A percentile compares a stretch with the other conserved stretches of the same genome.
Evolutionary conservation across 2,329 filamentous ascomycete genomes (phyloP).

Genomic region (Fusarium denticulatum): DNA sequence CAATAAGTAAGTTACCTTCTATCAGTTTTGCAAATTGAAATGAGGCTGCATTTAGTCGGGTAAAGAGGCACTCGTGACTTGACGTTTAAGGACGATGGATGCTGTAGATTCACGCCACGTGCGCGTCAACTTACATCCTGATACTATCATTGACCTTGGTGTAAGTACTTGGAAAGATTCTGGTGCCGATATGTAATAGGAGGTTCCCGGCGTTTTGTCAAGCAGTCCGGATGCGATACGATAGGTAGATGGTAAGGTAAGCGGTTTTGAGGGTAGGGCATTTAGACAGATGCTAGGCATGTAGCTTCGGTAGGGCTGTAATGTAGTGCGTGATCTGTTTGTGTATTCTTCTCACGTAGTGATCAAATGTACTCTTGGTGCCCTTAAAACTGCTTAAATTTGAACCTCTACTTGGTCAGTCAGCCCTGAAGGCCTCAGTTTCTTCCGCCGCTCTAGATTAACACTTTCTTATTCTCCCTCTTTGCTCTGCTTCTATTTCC

Average conservation of each 20-base stretch:
- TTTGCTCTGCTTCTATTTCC: not conserved
- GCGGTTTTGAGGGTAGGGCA: not conserved
- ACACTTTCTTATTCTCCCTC: not conserved
- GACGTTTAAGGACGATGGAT: too few species aligned
- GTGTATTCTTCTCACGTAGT: not conserved
- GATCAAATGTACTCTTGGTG: not conserved
- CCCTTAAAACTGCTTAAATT: not conserved
- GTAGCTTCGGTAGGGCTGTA: not conserved
- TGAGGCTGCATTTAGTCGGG: too few species aligned
- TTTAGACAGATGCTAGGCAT: not conserved
- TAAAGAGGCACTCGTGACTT: too few species aligned
- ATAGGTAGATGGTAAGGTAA: not conserved
- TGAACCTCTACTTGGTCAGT: not conserved
- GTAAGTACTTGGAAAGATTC: too few species aligned
- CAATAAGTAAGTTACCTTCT: too few species aligned
- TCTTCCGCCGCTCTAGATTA: not conserved
- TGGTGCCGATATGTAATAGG: too few species aligned
- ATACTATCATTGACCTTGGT: too few species aligned
- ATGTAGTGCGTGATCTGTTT: not conserved
- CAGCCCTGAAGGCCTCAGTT: not conserved
- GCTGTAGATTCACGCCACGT: too few species aligned
- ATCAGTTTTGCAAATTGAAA: too few species aligned
- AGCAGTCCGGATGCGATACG: not conserved
- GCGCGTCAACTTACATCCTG: too few species aligned
- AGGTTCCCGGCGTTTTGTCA: not conserved